Base-by-base conservation (phyloP, 163 green algal genomes). In the Scenedesmus sp. region DNA sequence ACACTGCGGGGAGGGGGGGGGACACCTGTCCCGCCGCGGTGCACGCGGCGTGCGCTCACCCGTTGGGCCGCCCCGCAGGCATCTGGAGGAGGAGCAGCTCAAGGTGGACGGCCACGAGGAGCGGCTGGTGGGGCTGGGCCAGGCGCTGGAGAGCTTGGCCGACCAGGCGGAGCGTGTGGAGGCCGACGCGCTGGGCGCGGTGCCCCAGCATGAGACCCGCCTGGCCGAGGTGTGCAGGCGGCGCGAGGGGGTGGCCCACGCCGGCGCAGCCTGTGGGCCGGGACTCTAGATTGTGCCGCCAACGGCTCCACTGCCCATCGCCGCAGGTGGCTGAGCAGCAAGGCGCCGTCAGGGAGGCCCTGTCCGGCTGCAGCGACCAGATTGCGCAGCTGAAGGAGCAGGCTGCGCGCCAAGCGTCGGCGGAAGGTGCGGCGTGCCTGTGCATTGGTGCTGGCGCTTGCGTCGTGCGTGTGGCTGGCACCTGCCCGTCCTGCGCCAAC, bases 51-150 rank as follows among this genome's bases (percentile, higher is more conserved):
- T 34, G n/a, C 28, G 56, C n/a, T 15, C 13, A 66, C 29, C 58
- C 44, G 58, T 4, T 31, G 31, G 45, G 28, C 29, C 36, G 57
- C 57, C 20, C 29, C 13, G 17, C 0, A 50, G 7, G 4, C 2
- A 24, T 29, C 45, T 71, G 47, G 58, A 80, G 54, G 33, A 78
- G 36, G 54, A 78, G 34, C 54, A 78, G 54, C 1, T 14, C 33
- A 77, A 20, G 69, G 4, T 57, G 31, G 36, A 31, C n/a, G 33
- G 70, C 39, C 29, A 60, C 20, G 29, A 58, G 47, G 70, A 56
- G 53, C 31, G 7, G n/a, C 4, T 18, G 5, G 29, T 39, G 14
- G 29, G 67, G 22, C 47, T 65, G 18, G 22, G 54, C 36, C 20
- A 20, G 28, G n/a, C 72, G 2, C 10, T 45, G 42, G 20, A 45